A percentile compares a stretch with the other conserved stretches of the same genome.
These are phyloP conservation scores for Pyricularia sp. DNA, from an alignment of 2,329 filamentous ascomycete genomes.

Conservation along the genomic window DNA sequence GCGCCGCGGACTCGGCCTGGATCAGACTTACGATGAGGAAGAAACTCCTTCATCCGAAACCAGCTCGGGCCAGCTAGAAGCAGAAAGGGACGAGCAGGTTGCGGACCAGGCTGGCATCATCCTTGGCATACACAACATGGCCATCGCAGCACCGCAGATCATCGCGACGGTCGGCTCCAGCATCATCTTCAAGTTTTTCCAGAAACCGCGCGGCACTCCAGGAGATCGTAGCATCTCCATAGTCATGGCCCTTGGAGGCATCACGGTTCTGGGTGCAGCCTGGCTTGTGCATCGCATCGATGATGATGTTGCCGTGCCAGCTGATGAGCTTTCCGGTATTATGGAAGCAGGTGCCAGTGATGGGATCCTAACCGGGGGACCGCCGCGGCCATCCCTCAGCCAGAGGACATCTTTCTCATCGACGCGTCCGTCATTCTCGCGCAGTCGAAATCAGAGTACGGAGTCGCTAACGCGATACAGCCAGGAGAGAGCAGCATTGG, in stretches of 20 bases:
- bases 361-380: slow-evolving; percentile 3
- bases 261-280: slow-evolving; percentile 68
- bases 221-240: slow-evolving; percentile 83
- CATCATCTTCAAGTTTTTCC: slow-evolving; percentile 72
- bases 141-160: slow-evolving; percentile 85
- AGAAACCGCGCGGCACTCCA: slow-evolving; percentile 76
- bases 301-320: slow-evolving; percentile 39
- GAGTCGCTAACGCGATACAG: slow-evolving; percentile 32
- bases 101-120: slow-evolving; percentile 81
- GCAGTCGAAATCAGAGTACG: slow-evolving; percentile 28
- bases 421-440: slow-evolving; percentile 15
- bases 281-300: slow-evolving; percentile 60
- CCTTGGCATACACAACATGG: slow-evolving; percentile 91
- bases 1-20: background rate
- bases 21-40: slow-evolving; percentile 15
- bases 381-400: slow-evolving; percentile 3
- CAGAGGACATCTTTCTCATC: slow-evolving; percentile 11
- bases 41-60: slow-evolving; percentile 13
- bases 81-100: slow-evolving; percentile 34
- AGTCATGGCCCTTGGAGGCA: slow-evolving; percentile 75
- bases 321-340: slow-evolving; percentile 27
- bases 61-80: slow-evolving; percentile 17
- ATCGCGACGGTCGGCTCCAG: slow-evolving; percentile 79
- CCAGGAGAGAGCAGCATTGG: slow-evolving; percentile 34
- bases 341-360: slow-evolving; percentile 24